Conservation (phyloP, 2,329 filamentous ascomycete species). For the Cryphonectria naterciae region DNA sequence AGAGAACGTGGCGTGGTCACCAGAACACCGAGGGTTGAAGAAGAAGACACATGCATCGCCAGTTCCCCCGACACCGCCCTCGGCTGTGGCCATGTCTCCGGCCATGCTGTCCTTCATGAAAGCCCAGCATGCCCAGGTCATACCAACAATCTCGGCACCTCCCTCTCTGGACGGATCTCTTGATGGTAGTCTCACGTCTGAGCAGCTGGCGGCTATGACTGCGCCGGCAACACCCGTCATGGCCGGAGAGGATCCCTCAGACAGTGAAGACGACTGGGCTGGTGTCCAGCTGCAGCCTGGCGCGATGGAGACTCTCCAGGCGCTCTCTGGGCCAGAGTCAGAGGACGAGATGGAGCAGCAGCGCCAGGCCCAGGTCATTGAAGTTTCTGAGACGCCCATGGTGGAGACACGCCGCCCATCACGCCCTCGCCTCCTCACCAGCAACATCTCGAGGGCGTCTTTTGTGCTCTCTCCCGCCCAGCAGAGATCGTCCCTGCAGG, state of each 20-base stretch:
- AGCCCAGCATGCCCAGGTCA: conserved; percentile 61
- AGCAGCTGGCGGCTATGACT: conserved; percentile 82
- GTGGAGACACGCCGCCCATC: conserved; percentile 58
- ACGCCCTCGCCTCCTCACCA: conserved; percentile 54
- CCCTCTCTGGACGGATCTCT: conserved; percentile 91
- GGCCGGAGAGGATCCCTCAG: conserved; percentile 56
- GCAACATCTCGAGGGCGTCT: conserved; percentile 38
- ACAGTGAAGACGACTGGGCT: conserved; percentile 67
- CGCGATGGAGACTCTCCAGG: conserved; percentile 79
- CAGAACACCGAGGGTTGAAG: conserved; percentile 40
- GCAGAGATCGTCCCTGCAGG: conserved; percentile 62
- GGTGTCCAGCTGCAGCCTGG: conserved; percentile 77
- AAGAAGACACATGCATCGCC: conserved; percentile 60
- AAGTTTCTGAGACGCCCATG: conserved; percentile 50
- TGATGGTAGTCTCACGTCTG: conserved; percentile 85
- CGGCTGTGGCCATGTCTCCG: conserved; percentile 75
- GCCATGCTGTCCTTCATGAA: conserved; percentile 73
- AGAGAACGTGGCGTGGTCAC: conserved; percentile 18
- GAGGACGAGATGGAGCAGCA: conserved; percentile 64
- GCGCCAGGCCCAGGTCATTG: conserved; percentile 55
- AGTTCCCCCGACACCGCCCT: conserved; percentile 66
- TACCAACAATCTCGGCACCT: conserved; percentile 77
- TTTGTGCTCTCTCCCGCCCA: conserved; percentile 52
- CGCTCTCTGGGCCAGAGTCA: conserved; percentile 63
- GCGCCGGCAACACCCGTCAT: conserved; percentile 83